Evolutionary conservation across 352 stramenopile species (phyloP), one percentile per base, ranked within the genome.

Genomic region (Phytophthora palmivora): DNA sequence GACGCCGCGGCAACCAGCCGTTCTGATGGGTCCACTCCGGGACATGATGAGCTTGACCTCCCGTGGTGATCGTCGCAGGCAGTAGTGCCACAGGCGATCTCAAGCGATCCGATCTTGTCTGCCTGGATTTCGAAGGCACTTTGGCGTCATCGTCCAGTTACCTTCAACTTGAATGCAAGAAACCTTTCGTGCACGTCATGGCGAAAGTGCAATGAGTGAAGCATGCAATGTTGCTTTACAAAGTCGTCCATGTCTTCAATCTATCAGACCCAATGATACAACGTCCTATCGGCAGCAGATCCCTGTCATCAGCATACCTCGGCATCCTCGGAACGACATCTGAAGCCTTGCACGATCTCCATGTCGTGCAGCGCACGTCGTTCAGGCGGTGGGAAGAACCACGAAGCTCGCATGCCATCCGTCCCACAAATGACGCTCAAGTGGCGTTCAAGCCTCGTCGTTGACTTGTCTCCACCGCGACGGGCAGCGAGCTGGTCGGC

Each of bases 351-450:
- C 18, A 91, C 70, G 42, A 95, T 88, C 50, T 84, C 80, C 54
- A 76, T 61, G 38, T 95, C 84, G 22, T 84, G 67, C 3, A 74
- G 73, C 18, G 74, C 69, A 41, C 75, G 77, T 3, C 52, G 54
- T 12, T 84, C 73, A 4, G 78, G 70, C 18, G 74, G 33, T 15
- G 87, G 87, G 26, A 92, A 63, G 34, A 91, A 70, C 87, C 87
- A 95, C 21, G 74, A 82, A 16, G 49, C 65, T 11, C 74, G 66
- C 50, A 92, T 89, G 28, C 76, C 79, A 38, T 92, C 85, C 24
- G 83, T 92, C 16, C 79, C 83, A 52, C 79, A 95, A 16, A 95
- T 65, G 18, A 95, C 83, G 38, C 84, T 92, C 24, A 95, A 51
- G 43, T 92, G 74, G 2, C 81, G 82, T 64, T 91, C 79, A 15